phyloP scores from a whole-genome alignment of 2,329 filamentous ascomycete species.

The Fusarium bactridioides region DNA sequence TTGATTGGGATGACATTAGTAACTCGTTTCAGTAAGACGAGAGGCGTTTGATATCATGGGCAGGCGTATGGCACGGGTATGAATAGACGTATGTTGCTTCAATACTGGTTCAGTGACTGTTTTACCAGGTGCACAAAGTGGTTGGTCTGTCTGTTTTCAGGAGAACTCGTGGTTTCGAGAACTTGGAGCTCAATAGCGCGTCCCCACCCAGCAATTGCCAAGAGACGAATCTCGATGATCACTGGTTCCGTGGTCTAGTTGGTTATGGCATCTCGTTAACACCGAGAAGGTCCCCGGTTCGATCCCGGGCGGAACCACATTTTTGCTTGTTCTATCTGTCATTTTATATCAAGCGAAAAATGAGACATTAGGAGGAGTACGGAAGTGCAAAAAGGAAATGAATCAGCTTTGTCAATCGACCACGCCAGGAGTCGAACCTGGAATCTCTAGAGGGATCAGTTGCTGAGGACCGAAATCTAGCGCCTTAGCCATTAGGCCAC shows the following conservation, averaged over 20 bases:
- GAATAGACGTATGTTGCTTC: background rate
- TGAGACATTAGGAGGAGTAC: background rate
- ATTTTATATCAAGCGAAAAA: background rate
- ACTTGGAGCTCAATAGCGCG: background rate
- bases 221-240: background rate
- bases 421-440: conserved; percentile 19
- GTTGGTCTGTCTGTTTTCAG: background rate
- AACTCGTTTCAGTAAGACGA: background rate
- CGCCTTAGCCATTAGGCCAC: background rate
- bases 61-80: conserved; percentile 9
- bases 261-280: conserved; percentile 26
- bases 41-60: background rate
- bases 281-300: conserved; percentile 24
- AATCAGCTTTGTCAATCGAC: background rate
- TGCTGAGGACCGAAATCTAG: background rate
- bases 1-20: conserved; percentile 20
- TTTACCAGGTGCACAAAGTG: background rate
- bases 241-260: conserved; percentile 21
- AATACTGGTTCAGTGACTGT: background rate
- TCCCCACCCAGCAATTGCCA: background rate
- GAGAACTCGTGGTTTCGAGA: background rate
- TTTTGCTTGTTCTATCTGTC: background rate
- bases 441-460: conserved; percentile 10
- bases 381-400: background rate
- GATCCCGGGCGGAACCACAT: conserved; percentile 19